phyloP scores from a whole-genome alignment of 192 early-diverging fungal genomes.

The Ambispora gerdemannii region DNA sequence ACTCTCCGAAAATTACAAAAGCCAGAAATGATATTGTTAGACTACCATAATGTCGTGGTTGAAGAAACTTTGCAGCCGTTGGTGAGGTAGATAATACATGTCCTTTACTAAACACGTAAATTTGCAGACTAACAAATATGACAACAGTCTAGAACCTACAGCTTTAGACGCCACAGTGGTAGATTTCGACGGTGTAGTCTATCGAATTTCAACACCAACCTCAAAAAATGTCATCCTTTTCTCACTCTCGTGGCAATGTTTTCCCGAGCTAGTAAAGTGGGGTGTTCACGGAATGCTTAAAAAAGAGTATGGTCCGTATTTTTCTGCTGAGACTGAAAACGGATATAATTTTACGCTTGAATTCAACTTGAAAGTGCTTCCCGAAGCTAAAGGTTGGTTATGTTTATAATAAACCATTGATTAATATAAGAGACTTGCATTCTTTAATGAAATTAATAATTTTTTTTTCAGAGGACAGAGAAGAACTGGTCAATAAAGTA shows the following conservation, averaged over 20 bases:
- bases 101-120: not conserved
- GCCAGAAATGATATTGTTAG: slow-evolving; percentile 55
- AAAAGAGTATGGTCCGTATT: slow-evolving; percentile 75
- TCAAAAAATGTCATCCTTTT: slow-evolving; percentile 55
- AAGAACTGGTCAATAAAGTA: slow-evolving; percentile 75
- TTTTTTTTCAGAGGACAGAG: slow-evolving; percentile 36
- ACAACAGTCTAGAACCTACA: slow-evolving; percentile 52
- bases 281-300: slow-evolving; percentile 82
- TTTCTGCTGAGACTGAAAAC: slow-evolving; percentile 55
- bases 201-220: slow-evolving; percentile 70
- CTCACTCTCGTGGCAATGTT: slow-evolving; percentile 86
- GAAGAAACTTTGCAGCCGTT: slow-evolving; percentile 54
- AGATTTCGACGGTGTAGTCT: slow-evolving; percentile 97
- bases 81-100: slow-evolving; percentile 44
- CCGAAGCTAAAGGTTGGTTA: slow-evolving; percentile 54
- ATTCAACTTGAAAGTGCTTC: slow-evolving; percentile 77
- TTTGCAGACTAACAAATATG: not conserved
- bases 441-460: not conserved
- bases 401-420: not conserved
- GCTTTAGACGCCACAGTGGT: slow-evolving; percentile 76
- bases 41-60: slow-evolving; percentile 62
- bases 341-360: slow-evolving; percentile 80
- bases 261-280: slow-evolving; percentile 68
- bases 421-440: not conserved
- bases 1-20: no score